Base-by-base conservation (phyloP, 2,329 filamentous ascomycete genomes). In the Fusarium marasasianum region DNA sequence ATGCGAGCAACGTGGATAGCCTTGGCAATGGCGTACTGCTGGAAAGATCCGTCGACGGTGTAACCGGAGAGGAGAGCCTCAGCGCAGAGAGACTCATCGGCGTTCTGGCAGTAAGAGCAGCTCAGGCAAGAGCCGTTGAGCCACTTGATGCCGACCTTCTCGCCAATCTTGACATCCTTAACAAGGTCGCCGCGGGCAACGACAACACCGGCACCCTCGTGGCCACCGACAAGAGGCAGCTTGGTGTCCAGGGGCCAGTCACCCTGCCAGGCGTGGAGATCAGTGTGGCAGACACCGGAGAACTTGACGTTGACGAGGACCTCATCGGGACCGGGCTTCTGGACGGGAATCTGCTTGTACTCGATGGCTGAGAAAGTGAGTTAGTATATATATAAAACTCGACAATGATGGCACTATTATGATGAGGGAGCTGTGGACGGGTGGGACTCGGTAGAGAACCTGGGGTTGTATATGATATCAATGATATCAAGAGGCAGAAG, bases 221-320 rank as follows among this genome's bases (percentile, higher is more conserved):
- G 92, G 54, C 94, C 94, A 81, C 95, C 95, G 65, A 98, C 92
- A 22, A 98, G 89, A 40, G 95, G 94, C 71, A 96, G 86, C 86
- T 97, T 97, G 80, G 89, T 90, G n/a, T 86, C 82, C 58, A 98
- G 84, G 58, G 95, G 95, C 95, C 95, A 98, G 86, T 98, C 95
- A 66, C 95, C 95, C 74, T 94, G 93, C 84, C 96, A 89, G 78
- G 94, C 94, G 83, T 90, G 88, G 57, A 89, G 88, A 82, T 97
- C 94, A 41, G 94, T 97, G 87, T 97, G 94, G 88, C 94, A 97
- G 77, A 97, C 94, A 81, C 94, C 94, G 35, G 92, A 93, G 88
- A 90, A 97, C 84, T 95, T 95, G 88, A 97, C 90, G 85, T 97
- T 96, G 85, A 98, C 87, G 75, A 98, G 92, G 76, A 98, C 93